Evolutionary conservation across 345 rosid species (phyloP).

Genomic region (Camelina neglecta): DNA sequence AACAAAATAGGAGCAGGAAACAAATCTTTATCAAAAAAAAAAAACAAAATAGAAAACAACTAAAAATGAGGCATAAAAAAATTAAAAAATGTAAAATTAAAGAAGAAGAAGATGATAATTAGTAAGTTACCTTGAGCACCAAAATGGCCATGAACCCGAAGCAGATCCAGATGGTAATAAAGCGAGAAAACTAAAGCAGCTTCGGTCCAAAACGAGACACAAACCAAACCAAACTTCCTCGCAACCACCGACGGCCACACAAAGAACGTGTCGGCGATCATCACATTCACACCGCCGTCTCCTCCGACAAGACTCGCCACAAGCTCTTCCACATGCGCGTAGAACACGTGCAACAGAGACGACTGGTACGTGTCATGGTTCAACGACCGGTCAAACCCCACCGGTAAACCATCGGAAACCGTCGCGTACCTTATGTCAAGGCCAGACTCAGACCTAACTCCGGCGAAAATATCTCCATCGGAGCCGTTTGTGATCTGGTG

Average conservation of each 20-base stretch:
- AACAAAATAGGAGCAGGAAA: no score
- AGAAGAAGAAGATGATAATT: background rate
- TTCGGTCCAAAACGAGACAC: conserved; percentile 86
- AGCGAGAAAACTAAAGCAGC: conserved; percentile 72
- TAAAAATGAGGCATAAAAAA: background rate
- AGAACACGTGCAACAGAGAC: conserved; percentile 56
- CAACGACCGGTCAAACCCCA: conserved; percentile 68
- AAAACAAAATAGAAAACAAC: background rate
- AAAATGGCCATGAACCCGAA: conserved; percentile 70
- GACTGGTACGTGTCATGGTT: conserved; percentile 74
- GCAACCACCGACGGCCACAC: conserved; percentile 79
- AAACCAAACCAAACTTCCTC: conserved; percentile 58
- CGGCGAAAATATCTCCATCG: conserved; percentile 53
- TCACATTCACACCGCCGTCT: conserved; percentile 47
- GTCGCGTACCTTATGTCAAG: conserved; percentile 72
- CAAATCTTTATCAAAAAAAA: no score
- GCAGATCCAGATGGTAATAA: conserved; percentile 76
- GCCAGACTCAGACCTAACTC: conserved; percentile 56
- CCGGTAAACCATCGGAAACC: conserved; percentile 76
- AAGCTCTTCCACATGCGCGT: conserved; percentile 68
- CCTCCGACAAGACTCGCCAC: conserved; percentile 47
- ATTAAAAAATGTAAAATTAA: background rate
- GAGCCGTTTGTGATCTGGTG: conserved; percentile 51
- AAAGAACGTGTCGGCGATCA: conserved; percentile 74
- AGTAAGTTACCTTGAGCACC: conserved; percentile 55